Base-by-base conservation (phyloP, 352 stramenopile genomes). In the Pythium plurisporium region DNA sequence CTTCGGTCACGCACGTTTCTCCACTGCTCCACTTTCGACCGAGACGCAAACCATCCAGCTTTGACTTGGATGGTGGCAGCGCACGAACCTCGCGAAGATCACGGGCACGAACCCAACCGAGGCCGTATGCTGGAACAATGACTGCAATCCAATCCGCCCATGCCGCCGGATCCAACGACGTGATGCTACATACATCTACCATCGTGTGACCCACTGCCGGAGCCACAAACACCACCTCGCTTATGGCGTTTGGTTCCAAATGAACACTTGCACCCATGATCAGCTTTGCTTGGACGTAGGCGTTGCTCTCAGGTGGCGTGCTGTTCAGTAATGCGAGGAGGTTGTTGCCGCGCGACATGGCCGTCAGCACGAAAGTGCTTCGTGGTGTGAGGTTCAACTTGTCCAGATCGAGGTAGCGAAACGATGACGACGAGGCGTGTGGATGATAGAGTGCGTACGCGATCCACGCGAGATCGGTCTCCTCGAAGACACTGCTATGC, bases 91-190 rank as follows among this genome's bases (percentile, higher is more conserved):
- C 29, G 3, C 1, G 7, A 17, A 51, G 15, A 2, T 51, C 27
- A 9, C 8, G 4, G 1, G 9, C 1, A 9, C 48, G 48, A 2
- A 55, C 48, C 48, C 48, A 55, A 3, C 33, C 34, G 15, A 55
- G 36, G 5, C 34, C 48, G 14, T 55, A 55, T 17, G 48, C 48
- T 27, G 36, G 22, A 8, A 37, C 36, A 4, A 55, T 31, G 0
- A 55, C 48, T 3, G 20, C 23, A 14, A 55, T 36, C 48, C 48
- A 55, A 23, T 55, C 36, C 22, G 23, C 26, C 48, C 48, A 55
- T 8, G 34, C 46, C 15, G 20, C 14, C 26, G 11, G 15, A 36
- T 55, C 48, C 8, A 46, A 23, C 5, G 48, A 55, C 14, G 22
- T 15, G 22, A 55, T 46, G 11, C 48, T 36, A n/a, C 48, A 46